Percentiles rank a stretch among this genome's conserved stretches.
phyloP scores from a whole-genome alignment of 371 early-diverging fungal genomes.

The Saksenaea vasiformis region DNA sequence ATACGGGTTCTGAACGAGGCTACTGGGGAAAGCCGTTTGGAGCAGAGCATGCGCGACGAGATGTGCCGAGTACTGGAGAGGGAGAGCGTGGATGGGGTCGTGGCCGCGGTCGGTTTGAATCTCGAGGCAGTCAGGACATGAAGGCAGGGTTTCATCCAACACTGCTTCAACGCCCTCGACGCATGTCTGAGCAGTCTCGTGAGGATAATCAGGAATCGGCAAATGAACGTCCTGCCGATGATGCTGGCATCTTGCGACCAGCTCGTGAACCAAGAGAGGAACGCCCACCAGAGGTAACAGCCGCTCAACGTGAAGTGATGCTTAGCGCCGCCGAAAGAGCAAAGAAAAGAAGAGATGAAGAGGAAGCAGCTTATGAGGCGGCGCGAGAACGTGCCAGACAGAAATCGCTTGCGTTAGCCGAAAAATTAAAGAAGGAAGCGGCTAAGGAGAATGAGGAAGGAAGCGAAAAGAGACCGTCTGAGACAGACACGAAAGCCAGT shows the following conservation, averaged over 20 bases:
- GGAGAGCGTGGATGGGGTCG: conserved; percentile 7
- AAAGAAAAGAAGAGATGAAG: conserved; percentile 46
- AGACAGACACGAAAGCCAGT: background rate
- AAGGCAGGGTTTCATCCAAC: conserved; percentile 26
- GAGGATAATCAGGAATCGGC: conserved; percentile 8
- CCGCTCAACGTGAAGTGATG: conserved; percentile 46
- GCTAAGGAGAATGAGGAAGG: background rate
- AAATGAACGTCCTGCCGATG: conserved; percentile 7
- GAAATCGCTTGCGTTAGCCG: conserved; percentile 43
- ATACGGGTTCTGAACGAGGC: background rate
- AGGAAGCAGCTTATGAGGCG: conserved; percentile 50
- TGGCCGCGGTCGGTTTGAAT: conserved; percentile 1
- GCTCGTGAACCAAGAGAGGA: background rate
- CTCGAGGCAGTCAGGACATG: conserved; percentile 10
- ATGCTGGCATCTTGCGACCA: background rate
- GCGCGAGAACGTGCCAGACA: conserved; percentile 45
- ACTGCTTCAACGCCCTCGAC: conserved; percentile 30
- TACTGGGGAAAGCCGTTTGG: background rate
- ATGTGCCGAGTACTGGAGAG: background rate
- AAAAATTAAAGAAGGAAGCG: background rate
- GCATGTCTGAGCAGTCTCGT: conserved; percentile 31
- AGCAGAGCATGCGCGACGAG: background rate
- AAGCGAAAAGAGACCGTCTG: background rate
- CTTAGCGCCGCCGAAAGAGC: conserved; percentile 51
- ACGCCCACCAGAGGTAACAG: conserved; percentile 27